A percentile compares a stretch with the other conserved stretches of the same genome.
Conservation (phyloP, 164 flowering plant species). For the Berberis thunbergii region DNA sequence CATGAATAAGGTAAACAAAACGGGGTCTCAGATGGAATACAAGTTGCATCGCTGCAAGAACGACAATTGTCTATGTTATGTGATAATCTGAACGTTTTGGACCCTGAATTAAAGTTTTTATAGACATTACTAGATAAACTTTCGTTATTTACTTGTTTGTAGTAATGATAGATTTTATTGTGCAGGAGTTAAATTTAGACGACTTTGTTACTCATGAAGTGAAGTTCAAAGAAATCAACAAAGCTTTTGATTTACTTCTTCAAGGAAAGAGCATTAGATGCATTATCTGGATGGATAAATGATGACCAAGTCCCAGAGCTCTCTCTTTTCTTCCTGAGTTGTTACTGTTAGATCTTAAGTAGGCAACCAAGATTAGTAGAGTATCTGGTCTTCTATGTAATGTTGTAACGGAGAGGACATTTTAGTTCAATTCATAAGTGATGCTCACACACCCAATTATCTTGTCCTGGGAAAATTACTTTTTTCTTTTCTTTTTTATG, state of each 20-base stretch:
- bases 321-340: neutral
- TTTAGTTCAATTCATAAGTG: too few species aligned
- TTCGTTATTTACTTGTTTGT: neutral
- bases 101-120: too few species aligned
- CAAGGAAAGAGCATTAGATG: slow-evolving; percentile 61
- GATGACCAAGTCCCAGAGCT: neutral
- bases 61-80: too few species aligned
- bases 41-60: neutral
- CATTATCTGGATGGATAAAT: slow-evolving; percentile 65
- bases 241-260: slow-evolving; percentile 51
- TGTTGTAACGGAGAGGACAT: too few species aligned
- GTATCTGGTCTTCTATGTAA: too few species aligned
- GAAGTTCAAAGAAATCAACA: slow-evolving; percentile 52
- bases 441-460: too few species aligned
- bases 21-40: neutral
- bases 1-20: slow-evolving; percentile 34
- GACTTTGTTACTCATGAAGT: slow-evolving; percentile 54
- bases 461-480: too few species aligned
- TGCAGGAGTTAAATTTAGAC: slow-evolving; percentile 64
- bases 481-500: too few species aligned
- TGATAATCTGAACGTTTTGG: too few species aligned
- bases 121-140: neutral
- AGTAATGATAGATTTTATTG: neutral
- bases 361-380: too few species aligned
- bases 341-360: neutral